Conservation (phyloP, 2,329 filamentous ascomycete species). For the Ophiostoma australiae region DNA sequence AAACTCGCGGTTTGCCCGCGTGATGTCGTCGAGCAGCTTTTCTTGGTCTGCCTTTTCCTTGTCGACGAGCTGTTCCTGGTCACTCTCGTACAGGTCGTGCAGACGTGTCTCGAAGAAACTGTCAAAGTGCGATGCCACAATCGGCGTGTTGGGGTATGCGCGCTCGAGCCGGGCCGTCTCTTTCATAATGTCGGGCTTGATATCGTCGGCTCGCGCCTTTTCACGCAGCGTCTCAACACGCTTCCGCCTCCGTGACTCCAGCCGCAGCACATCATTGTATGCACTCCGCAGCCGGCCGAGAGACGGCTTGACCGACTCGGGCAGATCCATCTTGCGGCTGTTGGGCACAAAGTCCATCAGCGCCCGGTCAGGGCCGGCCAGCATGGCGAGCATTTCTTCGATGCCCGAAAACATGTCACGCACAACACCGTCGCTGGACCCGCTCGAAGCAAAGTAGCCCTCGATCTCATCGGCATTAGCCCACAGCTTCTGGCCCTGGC, state of each 20-base stretch:
- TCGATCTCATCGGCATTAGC: constrained; percentile 72
- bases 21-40: constrained; percentile 61
- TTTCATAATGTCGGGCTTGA: constrained; percentile 74
- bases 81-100: constrained; percentile 68
- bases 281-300: constrained; percentile 70
- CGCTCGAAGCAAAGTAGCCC: constrained; percentile 69
- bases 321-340: constrained; percentile 71
- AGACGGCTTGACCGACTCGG: constrained; percentile 72
- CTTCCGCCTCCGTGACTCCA: constrained; percentile 74
- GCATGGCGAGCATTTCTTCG: constrained; percentile 67
- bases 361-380: constrained; percentile 73
- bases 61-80: constrained; percentile 60
- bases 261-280: constrained; percentile 76
- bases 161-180: constrained; percentile 83
- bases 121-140: constrained; percentile 88
- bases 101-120: constrained; percentile 80
- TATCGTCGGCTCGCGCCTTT: constrained; percentile 80
- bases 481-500: constrained; percentile 61
- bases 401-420: constrained; percentile 73
- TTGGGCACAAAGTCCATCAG: constrained; percentile 87
- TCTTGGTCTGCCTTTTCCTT: constrained; percentile 70
- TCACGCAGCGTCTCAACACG: constrained; percentile 74
- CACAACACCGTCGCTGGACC: constrained; percentile 56
- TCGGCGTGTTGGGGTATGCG: constrained; percentile 74
- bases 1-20: constrained; percentile 74